Evolutionary conservation across 352 stramenopile species (phyloP).

Genomic region (Elongisporangium prolatum): DNA sequence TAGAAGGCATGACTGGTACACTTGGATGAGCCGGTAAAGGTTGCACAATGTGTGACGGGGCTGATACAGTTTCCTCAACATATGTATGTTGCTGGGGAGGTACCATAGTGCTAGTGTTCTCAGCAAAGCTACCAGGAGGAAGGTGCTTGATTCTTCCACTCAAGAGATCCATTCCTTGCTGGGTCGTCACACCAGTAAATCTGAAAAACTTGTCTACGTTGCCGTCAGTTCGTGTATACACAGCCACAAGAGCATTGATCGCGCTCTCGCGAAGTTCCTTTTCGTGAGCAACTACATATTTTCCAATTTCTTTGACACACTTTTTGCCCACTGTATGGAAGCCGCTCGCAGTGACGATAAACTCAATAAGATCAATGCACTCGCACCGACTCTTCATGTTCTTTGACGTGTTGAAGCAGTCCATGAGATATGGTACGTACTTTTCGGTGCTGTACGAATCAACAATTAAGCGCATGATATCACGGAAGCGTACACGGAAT

Average conservation of each 20-base stretch:
- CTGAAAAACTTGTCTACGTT: slow-evolving; percentile 80
- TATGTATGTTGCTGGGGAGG: slow-evolving; percentile 1
- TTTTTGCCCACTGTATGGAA: slow-evolving; percentile 67
- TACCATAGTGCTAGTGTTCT: slow-evolving; percentile 5
- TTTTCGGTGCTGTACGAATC: slow-evolving; percentile 81
- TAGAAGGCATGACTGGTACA: neutral
- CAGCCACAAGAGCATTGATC: slow-evolving; percentile 58
- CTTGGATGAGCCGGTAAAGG: neutral
- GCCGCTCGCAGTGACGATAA: slow-evolving; percentile 58
- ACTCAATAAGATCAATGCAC: slow-evolving; percentile 80
- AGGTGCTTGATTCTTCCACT: slow-evolving; percentile 74
- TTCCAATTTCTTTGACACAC: slow-evolving; percentile 74
- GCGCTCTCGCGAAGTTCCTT: slow-evolving; percentile 82
- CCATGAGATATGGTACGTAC: slow-evolving; percentile 64
- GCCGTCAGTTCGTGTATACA: slow-evolving; percentile 63
- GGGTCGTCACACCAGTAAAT: slow-evolving; percentile 59
- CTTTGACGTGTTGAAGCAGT: slow-evolving; percentile 83
- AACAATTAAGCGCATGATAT: slow-evolving; percentile 78
- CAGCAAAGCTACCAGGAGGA: slow-evolving; percentile 28
- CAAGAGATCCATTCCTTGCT: slow-evolving; percentile 81
- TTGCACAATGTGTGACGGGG: neutral
- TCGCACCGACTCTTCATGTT: slow-evolving; percentile 85
- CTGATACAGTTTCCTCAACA: neutral
- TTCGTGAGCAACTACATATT: slow-evolving; percentile 72
- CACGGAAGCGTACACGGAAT: slow-evolving; percentile 77